Evolutionary conservation across 1,139 yeast genomes (phyloP).

Genomic region (Yamadazyma taylorii): DNA sequence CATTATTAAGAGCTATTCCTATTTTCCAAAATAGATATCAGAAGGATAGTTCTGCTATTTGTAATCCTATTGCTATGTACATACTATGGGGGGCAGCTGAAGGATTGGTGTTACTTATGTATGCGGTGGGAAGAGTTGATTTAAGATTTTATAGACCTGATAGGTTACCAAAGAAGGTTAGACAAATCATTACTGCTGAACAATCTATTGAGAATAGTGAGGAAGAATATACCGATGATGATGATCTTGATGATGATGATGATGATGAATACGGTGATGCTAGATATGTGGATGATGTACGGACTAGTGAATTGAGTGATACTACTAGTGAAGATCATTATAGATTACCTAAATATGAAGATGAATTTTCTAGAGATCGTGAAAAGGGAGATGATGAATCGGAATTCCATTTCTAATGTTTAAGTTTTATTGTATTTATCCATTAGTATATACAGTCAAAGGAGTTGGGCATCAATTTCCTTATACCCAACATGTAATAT

Average conservation of each 20-base stretch:
- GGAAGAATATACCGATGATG: slow-evolving; percentile 15
- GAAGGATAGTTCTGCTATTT: slow-evolving; percentile 21
- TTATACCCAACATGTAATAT: background rate
- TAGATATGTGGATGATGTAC: slow-evolving; percentile 15
- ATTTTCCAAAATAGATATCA: slow-evolving; percentile 42
- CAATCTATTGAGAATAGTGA: slow-evolving; percentile 24
- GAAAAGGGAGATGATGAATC: slow-evolving; percentile 16
- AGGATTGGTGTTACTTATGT: slow-evolving; percentile 52
- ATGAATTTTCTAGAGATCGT: slow-evolving; percentile 10
- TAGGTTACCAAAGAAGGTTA: slow-evolving; percentile 40
- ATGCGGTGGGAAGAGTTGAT: slow-evolving; percentile 65
- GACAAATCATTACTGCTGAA: slow-evolving; percentile 45
- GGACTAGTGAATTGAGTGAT: slow-evolving; percentile 14
- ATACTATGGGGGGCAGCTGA: slow-evolving; percentile 65
- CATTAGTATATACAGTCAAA: no score
- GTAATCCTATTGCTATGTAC: slow-evolving; percentile 59
- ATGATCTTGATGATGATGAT: slow-evolving; percentile 15
- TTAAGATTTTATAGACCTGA: slow-evolving; percentile 81
- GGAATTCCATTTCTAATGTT: slow-evolving; percentile 20
- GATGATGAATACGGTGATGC: slow-evolving; percentile 12
- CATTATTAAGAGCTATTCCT: slow-evolving; percentile 59
- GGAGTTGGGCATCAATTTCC: no score
- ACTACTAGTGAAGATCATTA: slow-evolving; percentile 9
- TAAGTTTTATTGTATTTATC: background rate
- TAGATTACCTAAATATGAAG: slow-evolving; percentile 18